Base-by-base conservation (phyloP, 345 rosid species). In the Eucalyptus polyanthemos region DNA sequence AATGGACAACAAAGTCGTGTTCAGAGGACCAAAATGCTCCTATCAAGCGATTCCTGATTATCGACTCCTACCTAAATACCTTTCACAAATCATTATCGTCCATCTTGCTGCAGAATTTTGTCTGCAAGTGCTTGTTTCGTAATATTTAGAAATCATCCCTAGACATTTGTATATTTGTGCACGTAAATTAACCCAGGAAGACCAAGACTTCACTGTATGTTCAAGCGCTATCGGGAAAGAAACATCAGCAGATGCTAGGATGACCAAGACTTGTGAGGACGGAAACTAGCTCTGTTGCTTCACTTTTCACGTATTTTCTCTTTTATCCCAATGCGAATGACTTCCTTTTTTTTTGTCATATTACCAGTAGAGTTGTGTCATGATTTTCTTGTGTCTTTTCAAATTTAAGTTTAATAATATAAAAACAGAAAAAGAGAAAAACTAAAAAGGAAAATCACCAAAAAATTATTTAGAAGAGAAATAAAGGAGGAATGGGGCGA, bases 261-360 rank as follows among this genome's bases (percentile, higher is more conserved):
- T 58, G 65, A 58, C 65, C 65, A 58, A 24, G 65, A 25, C 65
- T 25, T 58, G 14, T 58, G 4, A 56, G 27, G 27, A 56, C 29
- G 29, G 0, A 19, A 56, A 22, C 1, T 56, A 0, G 27, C 29
- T 10, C 0, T 24, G 12, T 22, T 10, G 62, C 29, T 56, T 9
- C 62, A 9, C 13, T 56, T 56, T 56, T 56, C 13, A 56, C 29
- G 2, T 56, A 14, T 50, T 6, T 50, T 1, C 29, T 56, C 62
- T 5, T 56, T 10, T 0, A 56, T 22, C 27, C 25, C 62, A 2
- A 54, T 54, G 12, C 11, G 27, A 54, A 54, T 5, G 60, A 21
- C 60, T 21, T 50, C 15, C 51, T 1, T 14, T 50, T 17, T 24
- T 8, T 54, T 34, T 34, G 4, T 4, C 24, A 12, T 12, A 56